These are phyloP conservation scores for Albugo laibachii DNA, from an alignment of 352 stramenopile species.

Conservation along the genomic window DNA sequence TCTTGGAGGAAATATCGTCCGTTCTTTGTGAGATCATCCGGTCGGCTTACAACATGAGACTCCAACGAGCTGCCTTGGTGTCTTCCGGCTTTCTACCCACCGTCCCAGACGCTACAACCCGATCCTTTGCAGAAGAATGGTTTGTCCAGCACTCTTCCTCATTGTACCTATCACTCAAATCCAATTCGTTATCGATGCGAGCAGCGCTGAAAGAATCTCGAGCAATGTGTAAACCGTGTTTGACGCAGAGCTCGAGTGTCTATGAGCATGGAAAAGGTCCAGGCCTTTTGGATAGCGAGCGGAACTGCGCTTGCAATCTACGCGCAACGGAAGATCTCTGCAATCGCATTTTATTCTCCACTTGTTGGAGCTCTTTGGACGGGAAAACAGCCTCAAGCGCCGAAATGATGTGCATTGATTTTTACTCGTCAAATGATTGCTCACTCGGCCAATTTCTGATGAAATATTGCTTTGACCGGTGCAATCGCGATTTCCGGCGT, in stretches of 20 bases:
- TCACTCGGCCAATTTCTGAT: conserved; percentile 65
- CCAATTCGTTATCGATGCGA: conserved; percentile 69
- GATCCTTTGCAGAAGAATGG: conserved; percentile 62
- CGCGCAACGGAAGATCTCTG: conserved; percentile 31
- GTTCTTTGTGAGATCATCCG: conserved; percentile 41
- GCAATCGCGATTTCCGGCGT: conserved; percentile 51
- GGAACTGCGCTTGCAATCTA: conserved; percentile 32
- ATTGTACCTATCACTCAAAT: conserved; percentile 70
- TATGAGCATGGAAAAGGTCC: conserved; percentile 34
- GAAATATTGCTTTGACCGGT: conserved; percentile 55
- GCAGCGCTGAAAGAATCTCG: conserved; percentile 63
- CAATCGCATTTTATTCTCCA: conserved; percentile 64
- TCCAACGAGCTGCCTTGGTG: conserved; percentile 35
- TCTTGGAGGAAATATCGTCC: conserved; percentile 50
- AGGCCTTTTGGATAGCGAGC: conserved; percentile 1
- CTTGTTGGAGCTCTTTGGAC: conserved; percentile 65
- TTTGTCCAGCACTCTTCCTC: conserved; percentile 63
- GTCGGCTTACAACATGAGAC: conserved; percentile 57
- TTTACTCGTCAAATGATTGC: conserved; percentile 69
- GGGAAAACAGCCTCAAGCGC: conserved; percentile 57
- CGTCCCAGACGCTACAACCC: conserved; percentile 16
- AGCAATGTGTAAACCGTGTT: conserved; percentile 70
- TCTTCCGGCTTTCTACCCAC: conserved; percentile 42
- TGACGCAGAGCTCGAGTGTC: conserved; percentile 59
- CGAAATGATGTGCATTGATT: conserved; percentile 80